Evolutionary conservation across 2,329 filamentous ascomycete species (phyloP), one percentile per base, ranked within the genome.

Genomic region (Fusarium austroafricanum): DNA sequence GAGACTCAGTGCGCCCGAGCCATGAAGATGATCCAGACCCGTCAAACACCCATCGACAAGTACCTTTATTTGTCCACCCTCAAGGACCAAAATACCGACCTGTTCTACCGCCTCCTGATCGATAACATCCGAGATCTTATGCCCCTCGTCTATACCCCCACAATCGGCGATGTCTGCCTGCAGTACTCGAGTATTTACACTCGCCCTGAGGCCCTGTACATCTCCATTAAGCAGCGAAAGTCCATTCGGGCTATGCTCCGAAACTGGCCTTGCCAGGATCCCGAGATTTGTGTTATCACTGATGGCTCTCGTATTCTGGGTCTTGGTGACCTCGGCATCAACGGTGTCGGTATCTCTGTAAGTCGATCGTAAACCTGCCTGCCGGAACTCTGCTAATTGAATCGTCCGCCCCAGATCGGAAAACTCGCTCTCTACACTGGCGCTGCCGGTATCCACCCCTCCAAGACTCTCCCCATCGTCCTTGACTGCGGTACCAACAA

Each of bases 171-270:
- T 79, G 96, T 97, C 71, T 99, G 96, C 83, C 85, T 97, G 78
- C 91, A 95, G 81, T 99, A 97, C 88, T 97, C 94, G 38, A 93
- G 95, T 75, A 89, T 98, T 73, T 98, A 97, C 84, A 96, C 94
- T 63, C 92, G 94, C 72, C 94, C 96, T 21, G 96, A 98, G 85
- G 94, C 92, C 70, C 87, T 98, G 81, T 99, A 98, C 83, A 92
- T 99, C 70, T 97, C 94, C 64, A 97, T 93, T 81, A 92, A 93
- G 81, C 95, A 99, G 84, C 90, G 92, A 70, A 96, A 94, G 76
- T 93, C 95, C 66, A 92, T 98, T 68, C 89, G 89, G 75, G 90
- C 92, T 44, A 94, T 98, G 78, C 89, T 98, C 71, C 85, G 89
- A 76, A 98, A 98, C 81, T 99, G 96, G 96, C 94, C 93, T 28